phyloP scores from a whole-genome alignment of 768 basidiomycete species.

The Chalciporus piperatus region DNA sequence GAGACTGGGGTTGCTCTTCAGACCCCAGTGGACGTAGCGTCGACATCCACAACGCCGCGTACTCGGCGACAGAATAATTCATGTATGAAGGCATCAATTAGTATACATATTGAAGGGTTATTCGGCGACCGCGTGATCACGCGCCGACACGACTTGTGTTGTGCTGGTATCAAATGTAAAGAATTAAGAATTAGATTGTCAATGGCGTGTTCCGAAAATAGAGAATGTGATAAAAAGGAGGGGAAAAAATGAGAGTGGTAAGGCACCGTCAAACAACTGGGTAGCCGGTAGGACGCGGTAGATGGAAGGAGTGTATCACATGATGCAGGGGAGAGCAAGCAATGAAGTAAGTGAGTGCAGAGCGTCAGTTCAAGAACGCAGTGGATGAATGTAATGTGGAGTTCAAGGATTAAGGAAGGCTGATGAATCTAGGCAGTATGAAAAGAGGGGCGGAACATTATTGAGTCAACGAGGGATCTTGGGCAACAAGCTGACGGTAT shows the following conservation, averaged over 20 bases:
- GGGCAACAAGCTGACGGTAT: slow-evolving; percentile 77
- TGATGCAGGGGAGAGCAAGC: slow-evolving; percentile 24
- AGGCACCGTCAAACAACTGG: slow-evolving; percentile 33
- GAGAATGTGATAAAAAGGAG: slow-evolving; percentile 34
- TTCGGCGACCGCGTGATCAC: background rate
- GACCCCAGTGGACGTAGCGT: slow-evolving; percentile 97
- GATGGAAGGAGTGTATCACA: slow-evolving; percentile 30
- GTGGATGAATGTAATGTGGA: slow-evolving; percentile 16
- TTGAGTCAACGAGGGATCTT: slow-evolving; percentile 65
- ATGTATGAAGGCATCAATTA: slow-evolving; percentile 15
- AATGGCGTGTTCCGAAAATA: slow-evolving; percentile 35
- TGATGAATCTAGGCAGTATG: slow-evolving; percentile 14
- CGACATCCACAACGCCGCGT: slow-evolving; percentile 93
- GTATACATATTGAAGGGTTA: slow-evolving; percentile 20
- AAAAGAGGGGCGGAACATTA: slow-evolving; percentile 13
- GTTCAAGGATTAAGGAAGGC: slow-evolving; percentile 20
- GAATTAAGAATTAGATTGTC: slow-evolving; percentile 28
- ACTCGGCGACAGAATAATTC: slow-evolving; percentile 35
- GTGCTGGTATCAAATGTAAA: slow-evolving; percentile 25
- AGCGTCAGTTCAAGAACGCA: slow-evolving; percentile 24
- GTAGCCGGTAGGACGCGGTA: slow-evolving; percentile 17
- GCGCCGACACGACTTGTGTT: slow-evolving; percentile 6
- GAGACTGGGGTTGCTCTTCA: slow-evolving; percentile 93
- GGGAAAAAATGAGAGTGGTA: slow-evolving; percentile 28
- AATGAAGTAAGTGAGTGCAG: slow-evolving; percentile 28